phyloP scores from a whole-genome alignment of 2,329 filamentous ascomycete species.

The Gremmenia infestans region DNA sequence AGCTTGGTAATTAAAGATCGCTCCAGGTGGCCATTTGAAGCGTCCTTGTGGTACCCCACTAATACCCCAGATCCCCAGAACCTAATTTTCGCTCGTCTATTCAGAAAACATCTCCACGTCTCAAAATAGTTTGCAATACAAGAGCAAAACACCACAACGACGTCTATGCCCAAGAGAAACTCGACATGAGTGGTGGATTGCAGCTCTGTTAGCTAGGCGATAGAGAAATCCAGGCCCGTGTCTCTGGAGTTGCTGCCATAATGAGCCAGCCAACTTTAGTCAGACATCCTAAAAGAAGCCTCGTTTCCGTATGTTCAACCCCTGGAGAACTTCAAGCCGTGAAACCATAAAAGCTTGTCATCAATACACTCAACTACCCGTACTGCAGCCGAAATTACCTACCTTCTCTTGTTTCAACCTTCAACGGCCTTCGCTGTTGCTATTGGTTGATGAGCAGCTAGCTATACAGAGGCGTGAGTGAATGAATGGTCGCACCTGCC shows the following conservation, averaged over 20 bases:
- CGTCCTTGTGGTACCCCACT: too few relatives aligned
- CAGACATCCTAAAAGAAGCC: not conserved
- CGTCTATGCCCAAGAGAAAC: not conserved
- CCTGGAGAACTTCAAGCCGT: not conserved
- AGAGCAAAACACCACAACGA: not conserved
- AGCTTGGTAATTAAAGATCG: too few relatives aligned
- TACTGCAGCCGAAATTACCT: too few relatives aligned
- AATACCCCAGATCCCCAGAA: too few relatives aligned
- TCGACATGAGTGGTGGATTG: not conserved
- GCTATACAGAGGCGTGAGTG: too few relatives aligned
- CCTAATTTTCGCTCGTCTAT: too few relatives aligned
- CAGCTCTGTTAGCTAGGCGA: not conserved
- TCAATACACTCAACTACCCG: not conserved
- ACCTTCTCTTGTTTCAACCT: too few relatives aligned
- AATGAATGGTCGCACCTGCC: too few relatives aligned
- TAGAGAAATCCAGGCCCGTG: not conserved
- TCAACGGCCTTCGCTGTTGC: too few relatives aligned
- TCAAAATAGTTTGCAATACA: not conserved
- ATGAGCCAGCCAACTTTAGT: not conserved
- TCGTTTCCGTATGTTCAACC: not conserved
- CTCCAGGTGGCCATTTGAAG: too few relatives aligned
- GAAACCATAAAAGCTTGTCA: not conserved
- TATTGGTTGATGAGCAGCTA: too few relatives aligned
- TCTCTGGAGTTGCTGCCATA: not conserved
- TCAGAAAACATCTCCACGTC: too few relatives aligned